Conservation (phyloP, 768 basidiomycete species). For the Gloeopeniophorella convolvens region DNA sequence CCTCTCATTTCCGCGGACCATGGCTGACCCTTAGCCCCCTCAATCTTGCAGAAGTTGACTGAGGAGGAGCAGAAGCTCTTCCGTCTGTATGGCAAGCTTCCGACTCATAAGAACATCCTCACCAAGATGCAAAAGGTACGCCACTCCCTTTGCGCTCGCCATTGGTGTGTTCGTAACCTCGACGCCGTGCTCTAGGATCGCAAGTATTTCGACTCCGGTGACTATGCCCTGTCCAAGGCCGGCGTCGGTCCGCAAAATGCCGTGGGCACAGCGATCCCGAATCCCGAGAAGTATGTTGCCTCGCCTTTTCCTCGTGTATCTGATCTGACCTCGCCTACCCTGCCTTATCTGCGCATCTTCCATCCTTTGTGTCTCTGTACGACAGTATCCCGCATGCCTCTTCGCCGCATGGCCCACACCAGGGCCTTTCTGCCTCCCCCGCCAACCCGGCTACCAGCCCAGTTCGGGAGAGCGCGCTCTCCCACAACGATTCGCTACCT, state of each 20-base stretch:
- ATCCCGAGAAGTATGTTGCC: constrained; percentile 81
- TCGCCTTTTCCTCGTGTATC: constrained; percentile 10
- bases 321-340: constrained; percentile 4
- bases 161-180: constrained; percentile 13
- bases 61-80: constrained; percentile 94
- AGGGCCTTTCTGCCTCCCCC: constrained; percentile 23
- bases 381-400: constrained; percentile 89
- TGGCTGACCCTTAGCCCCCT: not conserved
- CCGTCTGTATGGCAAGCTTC: constrained; percentile 90
- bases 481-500: constrained; percentile 4
- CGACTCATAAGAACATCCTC: constrained; percentile 87
- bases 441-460: constrained; percentile 17
- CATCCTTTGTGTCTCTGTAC: not conserved
- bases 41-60: constrained; percentile 54
- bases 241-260: constrained; percentile 81
- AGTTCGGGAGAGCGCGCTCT: constrained; percentile 18
- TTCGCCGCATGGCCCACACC: constrained; percentile 46
- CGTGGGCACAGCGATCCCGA: constrained; percentile 97
- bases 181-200: constrained; percentile 62
- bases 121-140: constrained; percentile 93
- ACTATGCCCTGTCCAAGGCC: constrained; percentile 96
- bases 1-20: not conserved
- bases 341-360: constrained; percentile 1
- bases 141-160: constrained; percentile 8
- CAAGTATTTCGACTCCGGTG: constrained; percentile 99